Conservation (phyloP, 352 stramenopile genomes). For the Heterotrichella gracilis region DNA sequence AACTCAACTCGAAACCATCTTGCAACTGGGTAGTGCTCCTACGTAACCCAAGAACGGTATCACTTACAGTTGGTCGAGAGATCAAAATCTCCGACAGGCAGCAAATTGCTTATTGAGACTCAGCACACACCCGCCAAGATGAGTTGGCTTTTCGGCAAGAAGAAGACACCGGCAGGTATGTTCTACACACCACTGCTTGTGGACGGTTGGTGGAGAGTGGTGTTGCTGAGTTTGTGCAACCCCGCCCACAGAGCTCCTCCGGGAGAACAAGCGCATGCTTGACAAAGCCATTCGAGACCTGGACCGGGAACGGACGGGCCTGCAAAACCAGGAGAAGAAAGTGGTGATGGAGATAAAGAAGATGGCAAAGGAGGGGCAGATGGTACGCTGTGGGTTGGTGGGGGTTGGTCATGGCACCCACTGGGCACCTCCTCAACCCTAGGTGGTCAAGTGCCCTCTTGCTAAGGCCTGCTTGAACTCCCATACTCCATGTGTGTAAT, state of each 20-base stretch:
- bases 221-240: too few species aligned
- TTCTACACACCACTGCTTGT: too few species aligned
- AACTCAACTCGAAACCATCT: too few species aligned
- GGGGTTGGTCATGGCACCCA: background rate
- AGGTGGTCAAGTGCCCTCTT: background rate
- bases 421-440: background rate
- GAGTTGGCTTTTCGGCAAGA: too few species aligned
- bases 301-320: conserved; percentile 55
- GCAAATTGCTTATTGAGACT: too few species aligned
- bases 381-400: conserved; percentile 25
- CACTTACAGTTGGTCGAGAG: too few species aligned
- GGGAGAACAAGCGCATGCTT: conserved; percentile 88
- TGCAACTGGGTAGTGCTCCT: too few species aligned
- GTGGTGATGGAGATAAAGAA: conserved; percentile 87
- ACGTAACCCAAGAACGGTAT: too few species aligned
- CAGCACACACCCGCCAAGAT: too few species aligned
- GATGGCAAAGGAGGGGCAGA: conserved; percentile 68
- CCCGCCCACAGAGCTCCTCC: conserved; percentile 48
- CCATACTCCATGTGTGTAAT: background rate
- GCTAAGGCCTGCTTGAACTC: background rate
- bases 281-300: conserved; percentile 69
- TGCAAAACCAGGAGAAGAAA: conserved; percentile 63
- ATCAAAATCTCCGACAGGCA: too few species aligned
- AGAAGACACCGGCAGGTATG: too few species aligned
- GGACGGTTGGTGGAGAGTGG: too few species aligned